These are phyloP conservation scores for Xylariaceae sp. DNA, from an alignment of 2,329 filamentous ascomycete genomes.

Conservation along the genomic window DNA sequence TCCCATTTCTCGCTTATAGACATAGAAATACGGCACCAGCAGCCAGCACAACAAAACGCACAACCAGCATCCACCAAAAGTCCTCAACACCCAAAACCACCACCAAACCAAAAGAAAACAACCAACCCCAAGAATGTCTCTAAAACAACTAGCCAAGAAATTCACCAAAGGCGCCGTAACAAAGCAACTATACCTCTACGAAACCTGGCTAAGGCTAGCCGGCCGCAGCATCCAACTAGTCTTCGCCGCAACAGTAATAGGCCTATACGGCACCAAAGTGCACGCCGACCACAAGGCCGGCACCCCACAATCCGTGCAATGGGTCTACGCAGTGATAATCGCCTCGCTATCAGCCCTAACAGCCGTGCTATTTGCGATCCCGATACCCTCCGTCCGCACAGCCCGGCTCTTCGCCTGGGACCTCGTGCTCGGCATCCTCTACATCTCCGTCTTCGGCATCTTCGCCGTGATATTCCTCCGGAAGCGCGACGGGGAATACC, in stretches of 20 bases:
- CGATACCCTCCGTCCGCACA: slow-evolving; percentile 33
- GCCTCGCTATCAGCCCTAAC: slow-evolving; percentile 53
- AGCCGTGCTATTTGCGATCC: slow-evolving; percentile 40
- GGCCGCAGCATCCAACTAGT: slow-evolving; percentile 66
- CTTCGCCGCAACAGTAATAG: slow-evolving; percentile 63
- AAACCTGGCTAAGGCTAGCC: slow-evolving; percentile 45
- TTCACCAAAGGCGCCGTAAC: slow-evolving; percentile 42
- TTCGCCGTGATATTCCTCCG: slow-evolving; percentile 72
- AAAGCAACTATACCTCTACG: slow-evolving; percentile 44
- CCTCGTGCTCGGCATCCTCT: slow-evolving; percentile 43
- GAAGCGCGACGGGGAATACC: too few species aligned
- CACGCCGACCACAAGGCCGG: slow-evolving; percentile 38
- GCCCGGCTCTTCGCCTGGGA: slow-evolving; percentile 46
- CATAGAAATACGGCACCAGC: too few species aligned
- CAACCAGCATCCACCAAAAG: too few species aligned
- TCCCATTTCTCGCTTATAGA: too few species aligned
- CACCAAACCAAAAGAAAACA: not conserved
- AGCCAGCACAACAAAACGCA: too few species aligned
- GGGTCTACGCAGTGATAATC: slow-evolving; percentile 61
- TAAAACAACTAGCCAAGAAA: slow-evolving; percentile 25
- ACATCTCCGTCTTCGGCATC: slow-evolving; percentile 66
- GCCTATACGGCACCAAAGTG: slow-evolving; percentile 64
- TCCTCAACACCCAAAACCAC: not conserved
- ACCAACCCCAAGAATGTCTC: slow-evolving; percentile 17
- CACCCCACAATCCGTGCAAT: slow-evolving; percentile 49